Evolutionary conservation across 257 asterid species (phyloP).

Genomic region (Przewalskia tangutica): DNA sequence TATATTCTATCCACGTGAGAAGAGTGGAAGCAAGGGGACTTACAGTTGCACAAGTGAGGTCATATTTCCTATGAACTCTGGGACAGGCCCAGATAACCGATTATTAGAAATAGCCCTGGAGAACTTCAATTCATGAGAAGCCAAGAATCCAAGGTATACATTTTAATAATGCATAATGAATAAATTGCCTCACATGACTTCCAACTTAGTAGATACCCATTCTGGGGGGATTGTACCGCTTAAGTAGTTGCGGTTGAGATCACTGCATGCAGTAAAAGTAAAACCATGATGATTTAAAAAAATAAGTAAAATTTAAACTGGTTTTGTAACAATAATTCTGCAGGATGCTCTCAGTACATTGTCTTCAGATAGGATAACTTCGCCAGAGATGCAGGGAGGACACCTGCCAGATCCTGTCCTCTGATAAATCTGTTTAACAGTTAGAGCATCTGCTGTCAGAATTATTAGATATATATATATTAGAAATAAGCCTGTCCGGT

Average conservation of each 20-base stretch:
- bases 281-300: not conserved
- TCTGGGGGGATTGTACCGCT: slow-evolving; percentile 50
- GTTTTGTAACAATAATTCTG: not conserved
- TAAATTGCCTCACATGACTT: slow-evolving; percentile 26
- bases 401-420: slow-evolving; percentile 53
- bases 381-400: slow-evolving; percentile 45
- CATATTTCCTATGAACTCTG: slow-evolving; percentile 44
- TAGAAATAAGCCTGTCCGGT: not conserved
- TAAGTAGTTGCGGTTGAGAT: slow-evolving; percentile 43
- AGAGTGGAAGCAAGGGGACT: not conserved
- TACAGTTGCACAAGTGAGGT: slow-evolving; percentile 31
- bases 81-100: slow-evolving; percentile 56
- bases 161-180: not conserved
- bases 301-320: not conserved
- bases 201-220: slow-evolving; percentile 42
- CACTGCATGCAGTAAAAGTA: slow-evolving; percentile 25
- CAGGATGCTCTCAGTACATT: slow-evolving; percentile 19
- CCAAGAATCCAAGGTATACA: not conserved
- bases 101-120: slow-evolving; percentile 34
- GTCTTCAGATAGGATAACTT: slow-evolving; percentile 35
- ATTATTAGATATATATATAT: not conserved
- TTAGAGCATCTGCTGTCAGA: not conserved
- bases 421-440: slow-evolving; percentile 28
- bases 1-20: not conserved
- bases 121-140: not conserved